These are phyloP conservation scores for Arthrobotrys musiformis DNA, from an alignment of 2,329 filamentous ascomycete genomes.

Conservation along the genomic window DNA sequence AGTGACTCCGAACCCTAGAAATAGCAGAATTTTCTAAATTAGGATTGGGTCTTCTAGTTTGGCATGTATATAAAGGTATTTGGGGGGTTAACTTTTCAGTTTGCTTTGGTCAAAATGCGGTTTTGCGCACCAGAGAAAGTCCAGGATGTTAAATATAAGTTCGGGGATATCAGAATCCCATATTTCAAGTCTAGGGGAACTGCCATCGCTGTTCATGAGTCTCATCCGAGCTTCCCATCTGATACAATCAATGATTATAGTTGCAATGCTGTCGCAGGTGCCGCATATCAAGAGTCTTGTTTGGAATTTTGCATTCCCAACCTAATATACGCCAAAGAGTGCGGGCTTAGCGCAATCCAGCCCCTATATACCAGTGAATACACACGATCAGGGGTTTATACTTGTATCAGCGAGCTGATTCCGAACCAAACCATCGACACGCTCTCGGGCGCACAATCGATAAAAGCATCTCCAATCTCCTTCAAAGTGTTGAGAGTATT, in stretches of 20 bases:
- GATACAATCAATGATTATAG: slow-evolving; percentile 27
- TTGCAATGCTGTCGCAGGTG: slow-evolving; percentile 34
- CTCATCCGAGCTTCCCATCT: slow-evolving; percentile 29
- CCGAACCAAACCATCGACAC: slow-evolving; percentile 51
- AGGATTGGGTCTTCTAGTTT: too few relatives aligned
- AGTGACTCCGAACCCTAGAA: slow-evolving; percentile 30
- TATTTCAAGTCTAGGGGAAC: slow-evolving; percentile 23
- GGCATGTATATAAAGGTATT: too few relatives aligned
- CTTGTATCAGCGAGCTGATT: slow-evolving; percentile 30
- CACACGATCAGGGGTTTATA: neutral
- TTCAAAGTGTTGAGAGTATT: slow-evolving; percentile 18
- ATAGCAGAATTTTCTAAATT: neutral
- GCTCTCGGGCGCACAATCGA: slow-evolving; percentile 36
- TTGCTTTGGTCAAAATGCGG: slow-evolving; percentile 26
- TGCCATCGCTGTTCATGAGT: neutral
- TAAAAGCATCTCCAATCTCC: slow-evolving; percentile 23
- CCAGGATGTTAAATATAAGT: slow-evolving; percentile 31
- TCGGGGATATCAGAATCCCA: slow-evolving; percentile 36
- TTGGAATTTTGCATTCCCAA: slow-evolving; percentile 24
- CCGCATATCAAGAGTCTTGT: slow-evolving; percentile 33
- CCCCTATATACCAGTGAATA: neutral
- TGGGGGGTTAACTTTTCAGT: neutral
- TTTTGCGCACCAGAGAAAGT: slow-evolving; percentile 39
- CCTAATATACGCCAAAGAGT: too few relatives aligned
- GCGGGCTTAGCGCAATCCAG: too few relatives aligned